Evolutionary conservation across 1,284 basidiomycete genomes (phyloP), one percentile per base, ranked within the genome.

Genomic region (Trichosporon ovoides): DNA sequence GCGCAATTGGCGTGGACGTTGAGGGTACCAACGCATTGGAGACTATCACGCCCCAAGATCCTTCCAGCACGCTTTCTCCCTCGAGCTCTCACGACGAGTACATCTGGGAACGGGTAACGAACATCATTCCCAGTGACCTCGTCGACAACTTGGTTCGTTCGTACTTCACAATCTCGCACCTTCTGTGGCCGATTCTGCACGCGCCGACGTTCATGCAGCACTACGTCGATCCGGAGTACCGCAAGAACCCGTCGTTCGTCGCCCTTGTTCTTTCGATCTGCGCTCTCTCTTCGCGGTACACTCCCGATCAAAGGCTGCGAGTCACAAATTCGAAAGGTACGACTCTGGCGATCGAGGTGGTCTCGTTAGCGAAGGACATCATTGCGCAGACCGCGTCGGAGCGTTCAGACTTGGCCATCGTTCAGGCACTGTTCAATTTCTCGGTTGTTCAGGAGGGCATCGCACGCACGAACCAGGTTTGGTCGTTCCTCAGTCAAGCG

Each of bases 121-220:
- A 54, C 12, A 46, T 67, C 7, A 58, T 63, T 14, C 68, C 69
- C 1, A 56, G 64, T 35, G 64, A 69, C 22, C 65, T 71, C 4
- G 35, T 57, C n/a, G 56, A 57, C 52, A 66, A 61, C 19, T 51
- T 70, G 13, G 63, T 70, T 14, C 64, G 65, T 20, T 64, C 65
- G 13, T 71, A 71, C 62, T 71, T 71, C 52, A 71, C 69, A 11
- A 69, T 69, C 37, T 66, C 64, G 35, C 65, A 71, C 20, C 60
- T 71, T 14, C 52, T 71, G 14, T 71, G 68, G 68, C 69, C 69
- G 7, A 68, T 71, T 35, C 58, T 71, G 6, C 69, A 71, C 50
- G 67, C 65, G 10, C 69, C 69, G 11, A 66, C 66, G 18, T 69
- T 69, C 55, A 66, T 71, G 68, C 56, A 63, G 36, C 60, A 52